A percentile compares a stretch with the other conserved stretches of the same genome.
phyloP scores from a whole-genome alignment of 371 early-diverging fungal genomes.

The Rhizomucor pusillus region DNA sequence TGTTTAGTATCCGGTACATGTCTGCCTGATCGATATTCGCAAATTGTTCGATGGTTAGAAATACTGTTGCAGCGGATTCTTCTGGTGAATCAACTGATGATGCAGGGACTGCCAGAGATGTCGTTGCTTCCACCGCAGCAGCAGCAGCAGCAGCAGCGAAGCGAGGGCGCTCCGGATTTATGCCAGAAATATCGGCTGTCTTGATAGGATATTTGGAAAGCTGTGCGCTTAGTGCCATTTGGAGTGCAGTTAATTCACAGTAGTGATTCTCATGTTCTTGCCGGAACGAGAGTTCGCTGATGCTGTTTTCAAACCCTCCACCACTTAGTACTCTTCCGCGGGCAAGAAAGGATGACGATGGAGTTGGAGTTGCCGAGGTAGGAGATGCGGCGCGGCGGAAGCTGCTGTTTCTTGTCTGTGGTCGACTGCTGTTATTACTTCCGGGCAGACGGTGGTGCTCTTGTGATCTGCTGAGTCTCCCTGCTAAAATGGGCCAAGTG shows the following conservation, averaged over 20 bases:
- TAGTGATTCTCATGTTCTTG: no score
- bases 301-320: no score
- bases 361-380: neutral
- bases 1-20: conserved; percentile 4
- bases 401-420: neutral
- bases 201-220: neutral
- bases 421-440: conserved; percentile 3
- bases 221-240: neutral
- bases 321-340: no score
- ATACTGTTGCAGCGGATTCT: neutral
- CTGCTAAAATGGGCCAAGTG: conserved; percentile 5
- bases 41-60: conserved; percentile 10
- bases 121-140: neutral
- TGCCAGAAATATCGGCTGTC: conserved; percentile 4
- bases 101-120: neutral
- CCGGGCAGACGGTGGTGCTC: neutral
- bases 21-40: conserved; percentile 4
- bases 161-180: conserved; percentile 8
- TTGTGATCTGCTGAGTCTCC: neutral
- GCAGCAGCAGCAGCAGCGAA: neutral
- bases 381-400: neutral
- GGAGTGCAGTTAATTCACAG: neutral
- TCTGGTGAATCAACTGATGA: neutral
- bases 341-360: neutral
- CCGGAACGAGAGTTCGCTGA: neutral